Conservation (phyloP, 1,139 yeast genomes). For the Blastobotrys proliferans region DNA sequence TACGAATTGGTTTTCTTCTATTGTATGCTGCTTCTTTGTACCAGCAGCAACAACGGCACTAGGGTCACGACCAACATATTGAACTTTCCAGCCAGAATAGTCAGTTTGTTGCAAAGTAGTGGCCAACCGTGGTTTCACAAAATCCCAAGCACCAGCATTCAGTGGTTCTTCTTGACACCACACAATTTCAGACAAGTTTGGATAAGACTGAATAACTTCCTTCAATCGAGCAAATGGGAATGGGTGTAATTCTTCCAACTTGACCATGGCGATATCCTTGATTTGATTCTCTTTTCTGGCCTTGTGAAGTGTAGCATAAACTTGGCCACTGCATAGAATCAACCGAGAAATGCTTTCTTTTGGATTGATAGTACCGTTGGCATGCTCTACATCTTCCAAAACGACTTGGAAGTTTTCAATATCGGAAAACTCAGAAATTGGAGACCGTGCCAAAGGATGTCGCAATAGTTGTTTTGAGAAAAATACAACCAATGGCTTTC, state of each 20-base stretch:
- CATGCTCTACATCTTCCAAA: slow-evolving; percentile 80
- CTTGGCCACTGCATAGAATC: slow-evolving; percentile 84
- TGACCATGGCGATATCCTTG: slow-evolving; percentile 77
- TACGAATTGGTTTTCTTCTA: slow-evolving; percentile 83
- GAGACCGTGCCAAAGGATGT: slow-evolving; percentile 93
- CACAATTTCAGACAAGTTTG: slow-evolving; percentile 76
- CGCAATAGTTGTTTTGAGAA: slow-evolving; percentile 90
- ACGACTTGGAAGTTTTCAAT: slow-evolving; percentile 90
- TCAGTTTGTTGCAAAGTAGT: slow-evolving; percentile 71
- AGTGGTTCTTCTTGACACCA: slow-evolving; percentile 98
- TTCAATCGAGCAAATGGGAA: slow-evolving; percentile 94
- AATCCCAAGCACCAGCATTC: slow-evolving; percentile 87
- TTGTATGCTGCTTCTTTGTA: slow-evolving; percentile 73
- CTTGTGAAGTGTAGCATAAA: slow-evolving; percentile 82
- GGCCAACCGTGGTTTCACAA: slow-evolving; percentile 69
- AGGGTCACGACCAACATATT: slow-evolving; percentile 96
- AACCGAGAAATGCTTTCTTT: slow-evolving; percentile 82
- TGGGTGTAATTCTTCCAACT: slow-evolving; percentile 90
- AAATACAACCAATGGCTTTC: slow-evolving; percentile 83
- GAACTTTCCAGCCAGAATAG: slow-evolving; percentile 51
- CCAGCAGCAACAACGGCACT: slow-evolving; percentile 98
- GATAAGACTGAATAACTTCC: slow-evolving; percentile 72
- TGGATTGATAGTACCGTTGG: slow-evolving; percentile 56
- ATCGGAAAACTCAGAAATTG: slow-evolving; percentile 73
- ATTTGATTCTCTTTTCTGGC: slow-evolving; percentile 71